Evolutionary conservation across 2,329 filamentous ascomycete genomes (phyloP), one percentile per base, ranked within the genome.

Genomic region (Leptographium flavum): DNA sequence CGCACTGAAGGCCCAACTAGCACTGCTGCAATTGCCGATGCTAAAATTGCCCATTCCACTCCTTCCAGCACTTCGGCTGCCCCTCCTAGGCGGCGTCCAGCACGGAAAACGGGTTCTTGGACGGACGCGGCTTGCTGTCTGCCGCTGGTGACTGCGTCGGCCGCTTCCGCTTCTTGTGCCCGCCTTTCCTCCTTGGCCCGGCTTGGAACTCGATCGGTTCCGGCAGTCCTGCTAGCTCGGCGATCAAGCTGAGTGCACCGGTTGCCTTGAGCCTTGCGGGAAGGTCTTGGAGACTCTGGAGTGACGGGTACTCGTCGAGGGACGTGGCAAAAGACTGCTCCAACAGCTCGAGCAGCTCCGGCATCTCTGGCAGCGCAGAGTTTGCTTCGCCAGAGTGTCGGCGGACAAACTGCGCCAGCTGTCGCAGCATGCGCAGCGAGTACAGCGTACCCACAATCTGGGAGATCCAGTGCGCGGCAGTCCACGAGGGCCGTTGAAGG

Each of bases 391-490:
- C 21, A 1, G 32, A 17, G 6, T 39, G 33, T 7, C n/a, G 23
- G 15, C 32, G 13, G 11, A 65, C 43, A 9, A 63, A 54, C 22
- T 62, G 61, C 3, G 71, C 50, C 4, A 77, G 56, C 54, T 79
- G 74, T 48, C 61, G 60, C 19, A 72, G 56, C 49, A 76, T 72
- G 37, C 76, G 68, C 1, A 83, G 55, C 1, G 79, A 82, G 54
- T 83, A 83, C 6, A 76, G 58, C 1, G 69, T 65, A 5, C 73
- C 74, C 45, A 81, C 74, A 0, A 77, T 58, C 50, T 81, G 74
- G 0, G 79, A 77, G 9, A 68, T 57, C 40, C 81, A 65, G 53
- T 86, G 81, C 37, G 82, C 59, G 17, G 71, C 62, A 10, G 70
- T 63, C 81, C 80, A 84, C 2, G 65, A 61, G 52, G 58, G 40